These are phyloP conservation scores for Sugiyamaella boreocaroliniensis DNA, from an alignment of 805 yeast species.

Conservation along the genomic window DNA sequence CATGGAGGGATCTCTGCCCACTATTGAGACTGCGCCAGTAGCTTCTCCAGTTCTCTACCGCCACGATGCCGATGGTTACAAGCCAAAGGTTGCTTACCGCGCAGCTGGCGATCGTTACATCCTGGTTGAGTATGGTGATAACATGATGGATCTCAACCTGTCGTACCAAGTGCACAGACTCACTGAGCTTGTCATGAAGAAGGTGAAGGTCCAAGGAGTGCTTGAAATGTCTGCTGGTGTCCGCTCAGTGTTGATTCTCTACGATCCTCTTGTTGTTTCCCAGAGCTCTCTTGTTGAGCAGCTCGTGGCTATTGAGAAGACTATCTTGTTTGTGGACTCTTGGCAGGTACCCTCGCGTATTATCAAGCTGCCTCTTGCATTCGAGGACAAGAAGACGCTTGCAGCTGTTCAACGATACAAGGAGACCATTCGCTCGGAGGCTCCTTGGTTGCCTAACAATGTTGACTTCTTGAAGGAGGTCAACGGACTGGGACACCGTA, in stretches of 20 bases:
- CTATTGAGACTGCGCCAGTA: slow-evolving; percentile 49
- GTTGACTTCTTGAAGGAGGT: slow-evolving; percentile 91
- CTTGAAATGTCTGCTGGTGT: slow-evolving; percentile 98
- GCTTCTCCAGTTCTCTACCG: slow-evolving; percentile 53
- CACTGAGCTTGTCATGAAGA: slow-evolving; percentile 62
- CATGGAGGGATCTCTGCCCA: slow-evolving; percentile 44
- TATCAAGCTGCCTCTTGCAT: slow-evolving; percentile 88
- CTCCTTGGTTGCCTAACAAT: slow-evolving; percentile 97
- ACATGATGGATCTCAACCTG: slow-evolving; percentile 74
- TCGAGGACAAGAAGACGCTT: slow-evolving; percentile 84
- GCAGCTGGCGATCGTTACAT: slow-evolving; percentile 97
- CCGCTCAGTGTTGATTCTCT: slow-evolving; percentile 86
- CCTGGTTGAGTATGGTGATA: slow-evolving; percentile 88
- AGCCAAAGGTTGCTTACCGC: slow-evolving; percentile 76
- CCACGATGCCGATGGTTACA: slow-evolving; percentile 40
- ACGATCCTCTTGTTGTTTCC: slow-evolving; percentile 51
- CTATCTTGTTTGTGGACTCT: slow-evolving; percentile 62
- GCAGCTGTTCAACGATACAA: slow-evolving; percentile 86
- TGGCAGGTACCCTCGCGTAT: slow-evolving; percentile 85
- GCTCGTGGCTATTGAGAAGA: slow-evolving; percentile 67
- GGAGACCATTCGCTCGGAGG: slow-evolving; percentile 87
- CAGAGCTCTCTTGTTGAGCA: slow-evolving; percentile 59
- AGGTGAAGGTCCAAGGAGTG: slow-evolving; percentile 65
- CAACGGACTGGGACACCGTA: slow-evolving; percentile 64
- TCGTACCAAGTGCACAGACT: slow-evolving; percentile 80